phyloP scores from a whole-genome alignment of 768 basidiomycete species.

The Saitozyma podzolica region DNA sequence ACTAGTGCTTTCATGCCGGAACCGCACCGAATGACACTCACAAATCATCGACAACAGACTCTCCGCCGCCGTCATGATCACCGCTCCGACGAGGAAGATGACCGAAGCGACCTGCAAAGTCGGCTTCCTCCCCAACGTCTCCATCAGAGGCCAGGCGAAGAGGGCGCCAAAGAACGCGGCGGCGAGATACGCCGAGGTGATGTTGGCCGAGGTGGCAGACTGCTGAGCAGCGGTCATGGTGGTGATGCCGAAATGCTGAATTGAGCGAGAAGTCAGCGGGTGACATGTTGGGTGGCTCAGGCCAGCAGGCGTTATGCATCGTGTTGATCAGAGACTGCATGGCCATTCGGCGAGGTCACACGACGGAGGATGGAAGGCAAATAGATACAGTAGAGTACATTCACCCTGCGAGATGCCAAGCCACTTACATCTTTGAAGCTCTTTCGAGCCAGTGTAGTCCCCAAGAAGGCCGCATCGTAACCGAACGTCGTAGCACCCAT shows the following conservation, averaged over 20 bases:
- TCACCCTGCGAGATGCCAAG: too few species aligned
- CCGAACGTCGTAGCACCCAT: constrained; percentile 54
- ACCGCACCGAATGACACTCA: constrained; percentile 46
- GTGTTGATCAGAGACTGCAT: background rate
- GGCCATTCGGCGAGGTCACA: background rate
- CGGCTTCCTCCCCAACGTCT: constrained; percentile 54
- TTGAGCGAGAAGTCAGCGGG: too few species aligned
- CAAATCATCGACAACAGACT: constrained; percentile 51
- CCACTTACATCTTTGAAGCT: constrained; percentile 53
- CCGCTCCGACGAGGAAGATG: constrained; percentile 56
- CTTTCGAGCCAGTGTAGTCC: constrained; percentile 55
- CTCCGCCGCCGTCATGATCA: constrained; percentile 47
- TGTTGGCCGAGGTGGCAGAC: constrained; percentile 55
- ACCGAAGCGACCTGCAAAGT: constrained; percentile 51
- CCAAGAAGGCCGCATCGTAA: constrained; percentile 58
- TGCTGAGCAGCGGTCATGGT: constrained; percentile 48
- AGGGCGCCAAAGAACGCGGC: constrained; percentile 53
- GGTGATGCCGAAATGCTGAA: constrained; percentile 53
- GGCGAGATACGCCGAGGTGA: constrained; percentile 58
- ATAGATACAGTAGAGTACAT: background rate
- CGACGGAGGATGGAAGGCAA: background rate
- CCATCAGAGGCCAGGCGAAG: constrained; percentile 51
- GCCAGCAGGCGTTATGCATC: too few species aligned
- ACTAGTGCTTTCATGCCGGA: background rate
- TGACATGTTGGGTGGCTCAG: too few species aligned